These are phyloP conservation scores for Coniochaeta sp. DNA, from an alignment of 2,329 filamentous ascomycete species.

Conservation along the genomic window DNA sequence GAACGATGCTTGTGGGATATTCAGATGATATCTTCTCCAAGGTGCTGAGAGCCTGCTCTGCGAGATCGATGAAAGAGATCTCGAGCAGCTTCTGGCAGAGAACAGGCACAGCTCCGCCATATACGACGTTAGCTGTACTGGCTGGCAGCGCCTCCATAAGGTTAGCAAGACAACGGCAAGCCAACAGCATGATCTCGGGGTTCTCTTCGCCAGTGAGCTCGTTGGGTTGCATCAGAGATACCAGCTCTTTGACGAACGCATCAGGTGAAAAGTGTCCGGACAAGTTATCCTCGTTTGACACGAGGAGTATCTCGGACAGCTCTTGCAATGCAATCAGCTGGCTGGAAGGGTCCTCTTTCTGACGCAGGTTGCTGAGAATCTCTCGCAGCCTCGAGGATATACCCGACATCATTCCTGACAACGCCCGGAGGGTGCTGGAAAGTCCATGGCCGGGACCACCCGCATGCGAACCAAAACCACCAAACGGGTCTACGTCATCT, in stretches of 20 bases:
- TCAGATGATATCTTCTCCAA: slow-evolving; percentile 96
- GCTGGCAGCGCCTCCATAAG: slow-evolving; percentile 94
- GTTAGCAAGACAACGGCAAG: slow-evolving; percentile 92
- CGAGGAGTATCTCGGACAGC: slow-evolving; percentile 83
- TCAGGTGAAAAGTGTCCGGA: slow-evolving; percentile 93
- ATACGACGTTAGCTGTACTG: slow-evolving; percentile 91
- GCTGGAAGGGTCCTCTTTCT: slow-evolving; percentile 77
- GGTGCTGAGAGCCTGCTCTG: slow-evolving; percentile 93
- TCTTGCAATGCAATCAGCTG: slow-evolving; percentile 92
- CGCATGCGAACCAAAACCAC: slow-evolving; percentile 60
- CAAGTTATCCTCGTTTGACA: slow-evolving; percentile 94
- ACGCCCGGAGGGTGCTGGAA: slow-evolving; percentile 73
- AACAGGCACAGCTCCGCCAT: slow-evolving; percentile 91
- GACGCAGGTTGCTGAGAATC: slow-evolving; percentile 66
- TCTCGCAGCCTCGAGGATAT: slow-evolving; percentile 73
- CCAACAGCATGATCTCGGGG: slow-evolving; percentile 93
- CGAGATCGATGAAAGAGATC: slow-evolving; percentile 94
- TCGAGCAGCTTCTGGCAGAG: slow-evolving; percentile 92
- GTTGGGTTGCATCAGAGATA: slow-evolving; percentile 83
- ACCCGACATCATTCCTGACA: slow-evolving; percentile 89
- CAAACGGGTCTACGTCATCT: slow-evolving; percentile 50
- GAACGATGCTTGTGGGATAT: slow-evolving; percentile 89
- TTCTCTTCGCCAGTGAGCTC: slow-evolving; percentile 80
- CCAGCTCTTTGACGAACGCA: slow-evolving; percentile 89
- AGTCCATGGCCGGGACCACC: slow-evolving; percentile 57